Percentiles rank a stretch among this genome's conserved stretches.
Evolutionary conservation across 257 asterid species (phyloP).

Genomic region (Orobanche coerulescens): DNA sequence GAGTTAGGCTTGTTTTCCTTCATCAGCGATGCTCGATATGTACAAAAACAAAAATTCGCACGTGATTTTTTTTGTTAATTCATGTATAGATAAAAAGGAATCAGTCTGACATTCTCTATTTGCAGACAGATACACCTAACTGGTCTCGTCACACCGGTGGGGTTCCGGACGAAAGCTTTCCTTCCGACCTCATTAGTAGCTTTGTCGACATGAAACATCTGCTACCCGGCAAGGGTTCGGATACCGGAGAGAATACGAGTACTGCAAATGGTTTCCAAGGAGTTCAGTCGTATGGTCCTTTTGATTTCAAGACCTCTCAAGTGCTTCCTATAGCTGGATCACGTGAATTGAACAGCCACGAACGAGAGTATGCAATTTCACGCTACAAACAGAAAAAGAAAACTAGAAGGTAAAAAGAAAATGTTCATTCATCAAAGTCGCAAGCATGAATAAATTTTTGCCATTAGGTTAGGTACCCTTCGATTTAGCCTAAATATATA

Average conservation of each 20-base stretch:
- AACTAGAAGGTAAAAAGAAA: slow-evolving; percentile 79
- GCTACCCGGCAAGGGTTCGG: slow-evolving; percentile 67
- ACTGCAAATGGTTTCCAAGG: slow-evolving; percentile 35
- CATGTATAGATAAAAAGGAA: neutral
- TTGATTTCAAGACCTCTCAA: slow-evolving; percentile 29
- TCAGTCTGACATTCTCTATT: slow-evolving; percentile 15
- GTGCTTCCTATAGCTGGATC: slow-evolving; percentile 29
- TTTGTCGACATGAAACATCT: slow-evolving; percentile 40
- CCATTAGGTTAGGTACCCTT: too few species aligned
- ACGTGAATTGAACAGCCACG: slow-evolving; percentile 69
- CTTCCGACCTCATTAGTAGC: slow-evolving; percentile 34
- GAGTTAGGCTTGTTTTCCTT: too few species aligned
- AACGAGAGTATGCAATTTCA: slow-evolving; percentile 72
- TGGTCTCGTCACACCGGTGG: slow-evolving; percentile 35
- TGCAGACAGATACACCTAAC: slow-evolving; percentile 39
- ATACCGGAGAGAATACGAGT: slow-evolving; percentile 31
- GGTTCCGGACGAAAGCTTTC: slow-evolving; percentile 37
- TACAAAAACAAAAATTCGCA: neutral
- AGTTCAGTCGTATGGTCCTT: slow-evolving; percentile 31
- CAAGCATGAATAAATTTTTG: too few species aligned
- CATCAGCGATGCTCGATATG: too few species aligned
- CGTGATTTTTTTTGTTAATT: neutral
- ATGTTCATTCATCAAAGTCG: neutral
- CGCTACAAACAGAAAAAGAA: slow-evolving; percentile 91
- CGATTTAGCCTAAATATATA: neutral